Conservation (phyloP, 257 asterid species). For the Solanum gracilifrons region DNA sequence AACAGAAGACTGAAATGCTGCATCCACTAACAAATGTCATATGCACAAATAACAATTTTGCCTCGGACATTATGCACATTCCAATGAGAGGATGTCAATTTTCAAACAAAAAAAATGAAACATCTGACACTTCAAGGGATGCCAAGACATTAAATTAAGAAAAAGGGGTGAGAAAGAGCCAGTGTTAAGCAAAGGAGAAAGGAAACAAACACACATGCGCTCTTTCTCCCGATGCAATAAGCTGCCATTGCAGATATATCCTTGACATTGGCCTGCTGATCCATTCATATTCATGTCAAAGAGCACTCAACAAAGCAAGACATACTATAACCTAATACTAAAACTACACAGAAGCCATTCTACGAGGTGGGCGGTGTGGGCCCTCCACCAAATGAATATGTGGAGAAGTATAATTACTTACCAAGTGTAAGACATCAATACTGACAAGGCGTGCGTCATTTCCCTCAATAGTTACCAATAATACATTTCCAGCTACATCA, state of each 20-base stretch:
- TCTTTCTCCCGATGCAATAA: slow-evolving; percentile 89
- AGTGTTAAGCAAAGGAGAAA: slow-evolving; percentile 89
- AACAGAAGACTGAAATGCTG: neutral
- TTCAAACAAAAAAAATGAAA: neutral
- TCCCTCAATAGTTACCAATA: slow-evolving; percentile 95
- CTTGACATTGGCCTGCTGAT: slow-evolving; percentile 99
- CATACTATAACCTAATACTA: slow-evolving; percentile 42
- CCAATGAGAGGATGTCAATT: neutral
- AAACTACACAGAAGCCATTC: neutral
- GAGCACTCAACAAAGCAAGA: slow-evolving; percentile 39
- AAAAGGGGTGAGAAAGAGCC: slow-evolving; percentile 86
- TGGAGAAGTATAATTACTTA: slow-evolving; percentile 25
- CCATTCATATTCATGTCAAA: slow-evolving; percentile 90
- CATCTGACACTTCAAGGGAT: slow-evolving; percentile 13
- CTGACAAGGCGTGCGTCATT: slow-evolving; percentile 95
- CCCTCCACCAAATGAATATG: neutral
- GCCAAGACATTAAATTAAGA: slow-evolving; percentile 36
- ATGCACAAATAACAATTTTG: neutral
- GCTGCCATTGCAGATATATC: slow-evolving; percentile 99
- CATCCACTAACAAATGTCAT: neutral
- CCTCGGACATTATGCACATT: neutral
- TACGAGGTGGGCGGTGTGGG: neutral
- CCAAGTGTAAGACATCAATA: slow-evolving; percentile 98
- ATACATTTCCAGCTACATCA: slow-evolving; percentile 97
- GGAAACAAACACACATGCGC: slow-evolving; percentile 99